A percentile compares a stretch with the other conserved stretches of the same genome.
Evolutionary conservation across 805 yeast species (phyloP).

Genomic region (Spathaspora arborariae): DNA sequence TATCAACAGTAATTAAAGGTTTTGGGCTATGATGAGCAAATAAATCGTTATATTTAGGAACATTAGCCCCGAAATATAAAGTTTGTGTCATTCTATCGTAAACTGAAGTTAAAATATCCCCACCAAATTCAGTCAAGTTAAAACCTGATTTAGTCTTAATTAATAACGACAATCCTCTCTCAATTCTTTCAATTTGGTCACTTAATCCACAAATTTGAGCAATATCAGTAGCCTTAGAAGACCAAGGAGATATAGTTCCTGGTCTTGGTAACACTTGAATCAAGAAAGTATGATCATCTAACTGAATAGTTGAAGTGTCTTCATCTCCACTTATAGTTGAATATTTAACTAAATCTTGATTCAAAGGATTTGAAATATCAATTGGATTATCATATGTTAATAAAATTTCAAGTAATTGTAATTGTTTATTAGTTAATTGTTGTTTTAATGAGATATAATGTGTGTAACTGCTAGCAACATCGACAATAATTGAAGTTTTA

Average conservation of each 20-base stretch:
- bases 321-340: slow-evolving; percentile 25
- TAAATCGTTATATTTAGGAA: slow-evolving; percentile 67
- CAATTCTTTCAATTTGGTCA: slow-evolving; percentile 72
- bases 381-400: slow-evolving; percentile 72
- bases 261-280: slow-evolving; percentile 83
- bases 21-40: slow-evolving; percentile 79
- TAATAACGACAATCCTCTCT: slow-evolving; percentile 80
- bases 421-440: slow-evolving; percentile 36
- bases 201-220: slow-evolving; percentile 82
- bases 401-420: slow-evolving; percentile 52
- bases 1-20: slow-evolving; percentile 74
- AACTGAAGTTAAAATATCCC: slow-evolving; percentile 60
- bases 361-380: slow-evolving; percentile 47
- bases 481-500: slow-evolving; percentile 50
- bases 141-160: slow-evolving; percentile 69
- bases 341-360: slow-evolving; percentile 34
- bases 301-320: slow-evolving; percentile 7
- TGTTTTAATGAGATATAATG: slow-evolving; percentile 70
- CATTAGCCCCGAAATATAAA: slow-evolving; percentile 47
- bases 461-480: slow-evolving; percentile 69
- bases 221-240: slow-evolving; percentile 96
- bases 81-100: slow-evolving; percentile 95
- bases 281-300: slow-evolving; percentile 43
- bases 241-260: slow-evolving; percentile 99
- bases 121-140: slow-evolving; percentile 45